Evolutionary conservation across 257 asterid species (phyloP).

Genomic region (Lantana camara): DNA sequence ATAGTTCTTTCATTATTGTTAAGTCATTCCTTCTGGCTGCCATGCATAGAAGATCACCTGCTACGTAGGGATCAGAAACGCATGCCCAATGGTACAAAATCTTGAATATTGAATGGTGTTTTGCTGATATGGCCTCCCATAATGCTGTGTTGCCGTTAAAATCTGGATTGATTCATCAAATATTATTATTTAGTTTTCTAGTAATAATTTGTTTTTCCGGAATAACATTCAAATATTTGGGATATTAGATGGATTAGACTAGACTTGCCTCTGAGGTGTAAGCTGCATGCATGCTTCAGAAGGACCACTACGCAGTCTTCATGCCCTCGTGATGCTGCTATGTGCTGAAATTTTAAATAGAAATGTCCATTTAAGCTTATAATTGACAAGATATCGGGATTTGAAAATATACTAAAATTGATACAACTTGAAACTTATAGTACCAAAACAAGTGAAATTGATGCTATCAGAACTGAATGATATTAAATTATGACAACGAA

Average conservation of each 20-base stretch:
- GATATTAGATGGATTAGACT: background rate
- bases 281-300: constrained; percentile 81
- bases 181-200: background rate
- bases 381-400: too few species aligned
- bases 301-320: constrained; percentile 87
- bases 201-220: background rate
- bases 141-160: constrained; percentile 74
- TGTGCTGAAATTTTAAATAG: constrained; percentile 69
- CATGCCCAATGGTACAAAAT: constrained; percentile 86
- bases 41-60: constrained; percentile 82
- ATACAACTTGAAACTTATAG: too few species aligned
- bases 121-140: constrained; percentile 81
- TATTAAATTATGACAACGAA: too few species aligned
- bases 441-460: too few species aligned
- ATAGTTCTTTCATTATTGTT: constrained; percentile 54
- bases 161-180: constrained; percentile 44
- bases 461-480: too few species aligned
- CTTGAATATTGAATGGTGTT: constrained; percentile 69
- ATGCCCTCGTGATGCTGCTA: constrained; percentile 83
- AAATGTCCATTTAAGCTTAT: too few species aligned
- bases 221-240: background rate
- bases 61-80: constrained; percentile 67
- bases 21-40: constrained; percentile 70
- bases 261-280: constrained; percentile 71
- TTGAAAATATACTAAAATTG: background rate